Evolutionary conservation across 2,329 filamentous ascomycete genomes (phyloP).

Genomic region (Xylariaceae sp.): DNA sequence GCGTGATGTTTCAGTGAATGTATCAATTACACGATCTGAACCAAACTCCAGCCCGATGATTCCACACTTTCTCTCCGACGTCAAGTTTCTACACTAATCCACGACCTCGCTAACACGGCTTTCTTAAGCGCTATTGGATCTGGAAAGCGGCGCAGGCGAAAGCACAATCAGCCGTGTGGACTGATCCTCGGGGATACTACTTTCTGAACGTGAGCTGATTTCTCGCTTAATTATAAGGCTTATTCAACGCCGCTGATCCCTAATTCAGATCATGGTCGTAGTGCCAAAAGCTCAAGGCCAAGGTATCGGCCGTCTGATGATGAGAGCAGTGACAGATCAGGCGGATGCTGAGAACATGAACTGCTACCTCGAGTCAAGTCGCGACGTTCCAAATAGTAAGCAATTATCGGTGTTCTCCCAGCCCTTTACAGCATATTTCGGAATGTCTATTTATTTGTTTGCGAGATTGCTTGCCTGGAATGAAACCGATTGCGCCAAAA

Average conservation of each 20-base stretch:
- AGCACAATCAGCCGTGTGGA: constrained; percentile 68
- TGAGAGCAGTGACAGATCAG: constrained; percentile 65
- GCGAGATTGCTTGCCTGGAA: too few species aligned
- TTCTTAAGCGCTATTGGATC: constrained; percentile 66
- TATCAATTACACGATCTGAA: constrained; percentile 28
- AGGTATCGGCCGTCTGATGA: constrained; percentile 69
- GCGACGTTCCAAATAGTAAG: constrained; percentile 70
- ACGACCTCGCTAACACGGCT: constrained; percentile 26
- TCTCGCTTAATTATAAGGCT: neutral
- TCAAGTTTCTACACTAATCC: neutral
- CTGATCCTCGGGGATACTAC: constrained; percentile 70
- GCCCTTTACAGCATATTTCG: too few species aligned
- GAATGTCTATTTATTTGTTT: too few species aligned
- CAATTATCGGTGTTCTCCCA: too few species aligned
- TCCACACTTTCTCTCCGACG: neutral
- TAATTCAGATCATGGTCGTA: constrained; percentile 65
- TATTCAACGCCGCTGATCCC: constrained; percentile 2
- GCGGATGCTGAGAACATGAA: constrained; percentile 68
- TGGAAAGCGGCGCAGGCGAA: constrained; percentile 72
- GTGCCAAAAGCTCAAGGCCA: constrained; percentile 67
- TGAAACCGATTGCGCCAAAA: too few species aligned
- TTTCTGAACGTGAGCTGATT: constrained; percentile 63
- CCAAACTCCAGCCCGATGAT: constrained; percentile 9
- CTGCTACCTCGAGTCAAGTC: constrained; percentile 75
- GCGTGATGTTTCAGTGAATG: constrained; percentile 29